These are phyloP conservation scores for Trichoderma breve DNA, from an alignment of 2,329 filamentous ascomycete species.

Conservation along the genomic window DNA sequence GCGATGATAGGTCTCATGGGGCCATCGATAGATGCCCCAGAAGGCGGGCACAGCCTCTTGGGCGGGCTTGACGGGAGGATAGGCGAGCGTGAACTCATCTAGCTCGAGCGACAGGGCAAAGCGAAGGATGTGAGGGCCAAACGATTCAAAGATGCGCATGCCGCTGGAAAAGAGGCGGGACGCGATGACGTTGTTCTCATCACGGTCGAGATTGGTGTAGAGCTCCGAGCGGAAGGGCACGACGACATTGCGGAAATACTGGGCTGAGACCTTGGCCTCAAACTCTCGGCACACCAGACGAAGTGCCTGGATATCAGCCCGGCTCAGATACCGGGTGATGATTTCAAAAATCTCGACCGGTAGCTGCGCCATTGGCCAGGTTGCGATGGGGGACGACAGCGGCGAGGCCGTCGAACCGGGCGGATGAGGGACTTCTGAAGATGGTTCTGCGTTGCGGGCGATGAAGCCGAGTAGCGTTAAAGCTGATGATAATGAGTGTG, in stretches of 20 bases:
- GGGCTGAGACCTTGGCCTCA: constrained; percentile 54
- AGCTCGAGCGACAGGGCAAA: constrained; percentile 70
- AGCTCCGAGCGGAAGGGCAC: constrained; percentile 65
- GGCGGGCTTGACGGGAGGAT: constrained; percentile 55
- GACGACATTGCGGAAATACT: constrained; percentile 62
- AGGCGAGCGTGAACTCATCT: constrained; percentile 49
- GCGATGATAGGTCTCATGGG: constrained; percentile 55
- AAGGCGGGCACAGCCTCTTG: constrained; percentile 56
- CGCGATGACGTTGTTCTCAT: constrained; percentile 26
- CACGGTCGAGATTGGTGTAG: constrained; percentile 42
- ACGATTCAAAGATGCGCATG: constrained; percentile 59
- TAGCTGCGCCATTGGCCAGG: constrained; percentile 40
- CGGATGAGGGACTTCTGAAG: neutral
- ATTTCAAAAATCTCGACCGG: constrained; percentile 62
- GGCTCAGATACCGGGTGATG: constrained; percentile 55
- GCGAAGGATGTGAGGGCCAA: constrained; percentile 58
- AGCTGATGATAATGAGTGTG: constrained; percentile 3
- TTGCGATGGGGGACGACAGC: neutral
- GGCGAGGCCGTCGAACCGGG: constrained; percentile 31
- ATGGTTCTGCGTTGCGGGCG: neutral
- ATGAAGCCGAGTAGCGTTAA: neutral
- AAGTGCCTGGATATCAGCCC: constrained; percentile 58
- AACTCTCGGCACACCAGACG: constrained; percentile 60
- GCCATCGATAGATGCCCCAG: constrained; percentile 67
- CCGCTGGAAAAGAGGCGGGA: constrained; percentile 44